Evolutionary conservation across 768 basidiomycete genomes (phyloP).

Genomic region (Exsudoporus frostii): DNA sequence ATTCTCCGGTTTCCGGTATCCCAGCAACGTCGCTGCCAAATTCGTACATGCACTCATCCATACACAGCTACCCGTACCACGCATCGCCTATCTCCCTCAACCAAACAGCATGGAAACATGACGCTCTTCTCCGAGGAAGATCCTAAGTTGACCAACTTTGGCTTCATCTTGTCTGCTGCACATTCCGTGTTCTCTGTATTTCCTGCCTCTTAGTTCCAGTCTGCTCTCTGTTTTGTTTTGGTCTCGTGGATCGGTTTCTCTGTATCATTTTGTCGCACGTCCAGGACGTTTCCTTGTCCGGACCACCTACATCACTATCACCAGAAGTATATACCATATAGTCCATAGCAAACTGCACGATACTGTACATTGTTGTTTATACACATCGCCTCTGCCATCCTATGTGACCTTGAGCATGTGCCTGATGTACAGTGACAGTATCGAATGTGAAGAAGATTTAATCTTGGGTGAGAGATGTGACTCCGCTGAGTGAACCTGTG

Average conservation of each 20-base stretch:
- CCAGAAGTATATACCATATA: slow-evolving; percentile 33
- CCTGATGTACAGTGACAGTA: slow-evolving; percentile 25
- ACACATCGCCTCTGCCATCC: slow-evolving; percentile 12
- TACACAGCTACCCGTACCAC: slow-evolving; percentile 42
- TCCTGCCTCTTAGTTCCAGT: neutral
- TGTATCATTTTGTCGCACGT: slow-evolving; percentile 22
- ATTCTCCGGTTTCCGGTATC: slow-evolving; percentile 32
- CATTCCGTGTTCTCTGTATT: neutral
- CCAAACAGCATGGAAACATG: slow-evolving; percentile 46
- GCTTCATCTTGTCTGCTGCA: neutral
- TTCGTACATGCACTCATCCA: slow-evolving; percentile 42
- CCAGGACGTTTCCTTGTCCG: slow-evolving; percentile 1
- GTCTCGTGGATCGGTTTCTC: slow-evolving; percentile 16
- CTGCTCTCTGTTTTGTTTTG: slow-evolving; percentile 9
- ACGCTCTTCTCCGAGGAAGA: slow-evolving; percentile 38
- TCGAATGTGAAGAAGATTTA: slow-evolving; percentile 10
- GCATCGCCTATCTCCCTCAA: slow-evolving; percentile 35
- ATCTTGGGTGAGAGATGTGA: slow-evolving; percentile 7
- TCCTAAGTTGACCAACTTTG: slow-evolving; percentile 16
- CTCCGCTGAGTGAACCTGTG: neutral
- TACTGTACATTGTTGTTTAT: slow-evolving; percentile 35
- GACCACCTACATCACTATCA: slow-evolving; percentile 22
- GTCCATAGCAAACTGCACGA: slow-evolving; percentile 26
- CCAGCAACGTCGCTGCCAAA: slow-evolving; percentile 29
- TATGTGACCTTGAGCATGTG: slow-evolving; percentile 16